Percentiles rank a stretch among this genome's conserved stretches.
phyloP scores from a whole-genome alignment of 2,329 filamentous ascomycete species.

The Colletotrichum neosansevieriae region DNA sequence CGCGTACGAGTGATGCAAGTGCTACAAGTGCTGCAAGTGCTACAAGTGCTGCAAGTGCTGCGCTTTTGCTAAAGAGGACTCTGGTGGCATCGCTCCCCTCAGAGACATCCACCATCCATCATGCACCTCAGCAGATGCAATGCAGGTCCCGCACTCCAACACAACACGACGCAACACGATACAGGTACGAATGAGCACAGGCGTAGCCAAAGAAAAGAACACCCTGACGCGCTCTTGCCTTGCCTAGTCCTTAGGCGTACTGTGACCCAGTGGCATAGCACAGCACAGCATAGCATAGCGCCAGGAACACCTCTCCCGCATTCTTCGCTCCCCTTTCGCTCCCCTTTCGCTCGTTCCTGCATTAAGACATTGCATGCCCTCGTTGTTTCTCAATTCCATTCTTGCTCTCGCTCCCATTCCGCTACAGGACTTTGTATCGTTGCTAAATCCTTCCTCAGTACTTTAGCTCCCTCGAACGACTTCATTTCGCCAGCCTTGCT shows the following conservation, averaged over 20 bases:
- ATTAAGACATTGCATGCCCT: constrained; percentile 55
- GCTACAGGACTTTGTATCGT: constrained; percentile 22
- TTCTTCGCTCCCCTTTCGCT: constrained; percentile 25
- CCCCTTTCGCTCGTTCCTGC: constrained; percentile 49
- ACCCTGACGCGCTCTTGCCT: not conserved
- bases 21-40: too few relatives aligned
- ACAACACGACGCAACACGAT: constrained; percentile 25
- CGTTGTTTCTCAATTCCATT: constrained; percentile 42
- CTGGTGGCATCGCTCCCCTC: not conserved
- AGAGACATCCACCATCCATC: constrained; percentile 6
- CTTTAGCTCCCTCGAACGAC: constrained; percentile 78
- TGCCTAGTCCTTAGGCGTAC: not conserved
- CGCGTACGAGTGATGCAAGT: constrained; percentile 3
- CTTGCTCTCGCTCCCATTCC: constrained; percentile 15
- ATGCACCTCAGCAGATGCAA: constrained; percentile 36
- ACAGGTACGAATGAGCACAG: constrained; percentile 21
- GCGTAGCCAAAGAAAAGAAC: not conserved
- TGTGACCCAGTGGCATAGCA: constrained; percentile 5
- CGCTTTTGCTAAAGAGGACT: not conserved
- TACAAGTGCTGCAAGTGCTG: constrained; percentile 27
- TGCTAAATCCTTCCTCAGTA: constrained; percentile 61
- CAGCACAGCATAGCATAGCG: not conserved
- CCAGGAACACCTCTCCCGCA: constrained; percentile 21
- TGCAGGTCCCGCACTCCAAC: constrained; percentile 27
- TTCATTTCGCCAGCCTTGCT: constrained; percentile 62